Evolutionary conservation across 352 stramenopile genomes (phyloP).

Genomic region (Phytophthora kernoviae): DNA sequence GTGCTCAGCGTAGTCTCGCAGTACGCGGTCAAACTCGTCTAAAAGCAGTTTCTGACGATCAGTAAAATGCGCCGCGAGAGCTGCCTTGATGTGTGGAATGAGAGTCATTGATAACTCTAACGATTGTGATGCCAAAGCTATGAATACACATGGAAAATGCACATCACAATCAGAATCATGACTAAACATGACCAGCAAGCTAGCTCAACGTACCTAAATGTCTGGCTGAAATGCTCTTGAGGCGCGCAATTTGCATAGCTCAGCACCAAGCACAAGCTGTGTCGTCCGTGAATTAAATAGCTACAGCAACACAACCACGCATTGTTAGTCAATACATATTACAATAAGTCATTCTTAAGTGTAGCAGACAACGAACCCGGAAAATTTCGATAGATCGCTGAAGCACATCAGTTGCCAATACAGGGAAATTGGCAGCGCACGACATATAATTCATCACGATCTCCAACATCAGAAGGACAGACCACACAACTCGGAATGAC

Average conservation of each 20-base stretch:
- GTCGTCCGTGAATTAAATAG: conserved; percentile 97
- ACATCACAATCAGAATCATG: conserved; percentile 1
- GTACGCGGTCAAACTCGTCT: conserved; percentile 94
- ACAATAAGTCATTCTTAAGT: not conserved
- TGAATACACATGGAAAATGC: conserved; percentile 5
- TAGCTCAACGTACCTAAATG: conserved; percentile 80
- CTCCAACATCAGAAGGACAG: conserved; percentile 94
- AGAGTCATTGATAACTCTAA: conserved; percentile 94
- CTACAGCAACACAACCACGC: conserved; percentile 46
- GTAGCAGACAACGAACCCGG: conserved; percentile 44
- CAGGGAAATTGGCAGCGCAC: conserved; percentile 93
- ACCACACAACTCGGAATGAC: conserved; percentile 96
- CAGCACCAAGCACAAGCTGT: conserved; percentile 95
- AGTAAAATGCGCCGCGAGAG: conserved; percentile 94
- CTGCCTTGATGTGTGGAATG: conserved; percentile 95
- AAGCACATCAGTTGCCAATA: conserved; percentile 93
- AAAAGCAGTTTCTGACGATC: conserved; percentile 96
- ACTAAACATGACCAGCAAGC: not conserved
- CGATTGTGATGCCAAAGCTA: conserved; percentile 95
- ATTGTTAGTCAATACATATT: conserved; percentile 6
- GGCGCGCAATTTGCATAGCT: conserved; percentile 95
- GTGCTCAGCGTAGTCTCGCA: conserved; percentile 95
- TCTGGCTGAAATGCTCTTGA: conserved; percentile 97
- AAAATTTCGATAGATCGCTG: conserved; percentile 94
- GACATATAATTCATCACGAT: conserved; percentile 96